Evolutionary conservation across 1,284 basidiomycete species (phyloP), one percentile per base, ranked within the genome.

Genomic region (Tilletia walkeri): DNA sequence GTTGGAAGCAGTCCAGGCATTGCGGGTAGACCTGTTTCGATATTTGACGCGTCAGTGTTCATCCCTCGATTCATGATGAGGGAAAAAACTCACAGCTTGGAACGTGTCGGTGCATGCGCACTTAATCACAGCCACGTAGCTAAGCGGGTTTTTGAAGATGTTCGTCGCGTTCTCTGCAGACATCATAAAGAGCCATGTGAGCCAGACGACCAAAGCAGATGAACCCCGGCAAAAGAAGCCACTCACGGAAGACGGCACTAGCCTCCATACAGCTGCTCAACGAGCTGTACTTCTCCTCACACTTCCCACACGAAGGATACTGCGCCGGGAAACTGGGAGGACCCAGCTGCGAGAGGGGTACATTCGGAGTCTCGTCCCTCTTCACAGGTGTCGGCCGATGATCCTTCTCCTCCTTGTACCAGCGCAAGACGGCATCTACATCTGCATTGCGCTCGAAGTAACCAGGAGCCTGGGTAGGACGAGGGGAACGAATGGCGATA

Each of bases 21-120:
- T 90, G 89, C 41, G 89, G 89, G 79, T 88, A 90, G 14, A 53
- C 50, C 50, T 53, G 50, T 30, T 30, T 30, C 24, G 24, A 30
- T 30, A 30, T 30, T 30, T 30, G 24, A 30, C 24, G 24, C 24
- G 24, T 30, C 24, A 30, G 24, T 1, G 24, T 30, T 30, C 24
- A 30, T 30, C 24, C 24, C 24, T 30, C 24, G 24, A 30, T 30
- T 30, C 50, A n/a, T 10, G 50, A 18, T 12, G 50, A 18, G 10
- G 6, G 41, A 45, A 45, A 45, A 18, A 16, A 53, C 50, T 53
- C 34, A 85, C 86, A 53, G 88, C 85, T 78, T 88, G 87, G 84
- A 90, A 90, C 0, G 88, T 89, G 73, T 90, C 88, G 6, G 87
- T 86, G 78, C 90, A 91, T 2, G 89, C 87, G 81, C 90, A 90